Conservation (phyloP, 257 asterid genomes). For the Osmanthus fragrans region DNA sequence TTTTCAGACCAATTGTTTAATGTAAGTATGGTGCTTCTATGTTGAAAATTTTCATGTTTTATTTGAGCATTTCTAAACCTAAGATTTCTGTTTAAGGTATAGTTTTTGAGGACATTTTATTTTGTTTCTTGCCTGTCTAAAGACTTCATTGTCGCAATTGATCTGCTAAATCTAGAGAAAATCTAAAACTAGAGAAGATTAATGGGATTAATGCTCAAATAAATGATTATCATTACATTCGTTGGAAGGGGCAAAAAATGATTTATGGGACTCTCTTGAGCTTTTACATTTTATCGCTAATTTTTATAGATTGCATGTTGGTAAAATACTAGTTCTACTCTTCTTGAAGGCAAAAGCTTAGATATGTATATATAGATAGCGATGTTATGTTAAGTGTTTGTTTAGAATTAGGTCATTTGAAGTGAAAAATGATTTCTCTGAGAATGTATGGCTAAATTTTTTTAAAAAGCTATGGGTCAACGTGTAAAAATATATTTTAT, state of each 20-base stretch:
- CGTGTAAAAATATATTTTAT: too few species aligned
- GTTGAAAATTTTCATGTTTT: background rate
- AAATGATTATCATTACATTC: too few species aligned
- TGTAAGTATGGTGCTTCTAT: slow-evolving; percentile 17
- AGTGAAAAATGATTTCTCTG: too few species aligned
- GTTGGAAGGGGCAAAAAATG: too few species aligned
- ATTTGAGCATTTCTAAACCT: slow-evolving; percentile 11
- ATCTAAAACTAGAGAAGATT: background rate
- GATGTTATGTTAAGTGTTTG: too few species aligned
- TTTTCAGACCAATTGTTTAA: slow-evolving; percentile 16
- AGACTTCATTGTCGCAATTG: background rate
- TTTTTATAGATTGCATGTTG: too few species aligned
- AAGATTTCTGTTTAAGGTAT: slow-evolving; percentile 7
- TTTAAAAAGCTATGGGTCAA: too few species aligned
- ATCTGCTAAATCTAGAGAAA: background rate
- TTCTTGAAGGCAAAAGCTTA: background rate
- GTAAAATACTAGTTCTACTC: background rate
- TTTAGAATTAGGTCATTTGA: too few species aligned
- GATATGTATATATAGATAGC: background rate
- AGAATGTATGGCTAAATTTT: too few species aligned
- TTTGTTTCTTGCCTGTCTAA: background rate
- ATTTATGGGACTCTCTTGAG: too few species aligned
- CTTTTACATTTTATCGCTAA: too few species aligned
- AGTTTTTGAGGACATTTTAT: background rate
- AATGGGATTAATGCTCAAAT: too few species aligned